Base-by-base conservation (phyloP, 352 stramenopile genomes). In the Phytophthora lateralis region DNA sequence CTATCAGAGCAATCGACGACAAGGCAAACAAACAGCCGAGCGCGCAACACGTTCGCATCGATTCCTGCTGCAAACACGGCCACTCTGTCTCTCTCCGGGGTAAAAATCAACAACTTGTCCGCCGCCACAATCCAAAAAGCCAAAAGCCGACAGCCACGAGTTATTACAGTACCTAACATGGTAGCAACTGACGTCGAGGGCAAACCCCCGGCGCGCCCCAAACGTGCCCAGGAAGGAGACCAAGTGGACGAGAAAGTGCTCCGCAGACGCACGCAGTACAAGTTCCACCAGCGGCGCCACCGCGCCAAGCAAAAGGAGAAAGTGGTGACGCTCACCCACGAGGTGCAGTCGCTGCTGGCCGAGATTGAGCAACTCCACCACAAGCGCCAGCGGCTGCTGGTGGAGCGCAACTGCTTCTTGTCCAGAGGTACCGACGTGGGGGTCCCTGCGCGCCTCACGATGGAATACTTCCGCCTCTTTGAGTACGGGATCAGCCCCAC, bases 241-340 rank as follows among this genome's bases (percentile, higher is more conserved):
- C 21, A 30, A 48, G 39, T 30, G n/a, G 63, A 78, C 39, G 73
- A 90, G 24, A 85, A 83, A 47, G 61, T 81, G 24, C 55, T 75
- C 18, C 69, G 74, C 4, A 55, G 73, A 24, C 72, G 80, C 6
- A 64, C 79, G 41, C 82, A 90, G 58, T 89, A 89, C 66, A 88
- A 87, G 32, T 75, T 84, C 54, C 80, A 90, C 55, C 80, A 92
- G 56, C 79, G 75, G 2, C 79, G 69, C 53, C 83, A 90, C 53
- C 77, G 80, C 18, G 80, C 79, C 43, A 85, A 88, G 67, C 76
- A 88, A 50, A 89, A 89, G 44, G 56, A 74, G 46, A 80, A 79
- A 58, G 58, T 66, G 34, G 29, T 75, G 26, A 63, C 48, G 48
- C 73, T 88, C 10, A 71, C 72, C 18, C 53, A 77, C 12, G 68